phyloP scores from a whole-genome alignment of 2,329 filamentous ascomycete genomes.

The Colletotrichum truncatum region DNA sequence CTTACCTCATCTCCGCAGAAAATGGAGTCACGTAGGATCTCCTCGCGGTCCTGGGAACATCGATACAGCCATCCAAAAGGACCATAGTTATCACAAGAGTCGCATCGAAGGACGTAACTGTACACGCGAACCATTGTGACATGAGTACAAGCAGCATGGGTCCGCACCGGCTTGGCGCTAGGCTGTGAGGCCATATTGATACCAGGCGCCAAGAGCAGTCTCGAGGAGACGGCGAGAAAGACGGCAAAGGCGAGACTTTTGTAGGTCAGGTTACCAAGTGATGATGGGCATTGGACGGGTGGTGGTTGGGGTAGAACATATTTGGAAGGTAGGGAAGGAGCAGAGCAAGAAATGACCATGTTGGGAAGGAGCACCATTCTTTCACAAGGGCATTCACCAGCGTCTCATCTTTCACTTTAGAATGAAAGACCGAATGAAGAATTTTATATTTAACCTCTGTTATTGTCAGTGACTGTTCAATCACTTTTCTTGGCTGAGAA shows the following conservation, averaged over 20 bases:
- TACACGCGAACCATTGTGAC: conserved; percentile 74
- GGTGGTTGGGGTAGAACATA: no score
- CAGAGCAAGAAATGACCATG: not conserved
- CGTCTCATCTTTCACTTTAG: not conserved
- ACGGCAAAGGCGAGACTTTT: no score
- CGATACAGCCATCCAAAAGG: conserved; percentile 77
- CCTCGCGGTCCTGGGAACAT: conserved; percentile 72
- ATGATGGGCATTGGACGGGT: no score
- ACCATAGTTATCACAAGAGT: conserved; percentile 63
- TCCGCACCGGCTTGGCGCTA: not conserved
- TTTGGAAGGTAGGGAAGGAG: not conserved
- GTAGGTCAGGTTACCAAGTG: not conserved
- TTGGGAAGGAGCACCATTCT: not conserved
- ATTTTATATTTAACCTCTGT: no score
- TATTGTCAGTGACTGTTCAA: no score
- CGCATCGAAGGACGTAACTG: conserved; percentile 61
- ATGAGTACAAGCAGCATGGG: conserved; percentile 65
- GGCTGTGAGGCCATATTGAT: conserved; percentile 14
- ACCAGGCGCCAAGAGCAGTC: not conserved
- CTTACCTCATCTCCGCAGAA: conserved; percentile 39
- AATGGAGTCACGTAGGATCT: conserved; percentile 42
- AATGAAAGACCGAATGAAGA: no score
- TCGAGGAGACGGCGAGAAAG: not conserved
- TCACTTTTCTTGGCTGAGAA: no score
- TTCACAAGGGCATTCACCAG: not conserved